Percentiles rank a stretch among this genome's conserved stretches.
Conservation (phyloP, 768 basidiomycete genomes). For the Plicaturopsis crispa region DNA sequence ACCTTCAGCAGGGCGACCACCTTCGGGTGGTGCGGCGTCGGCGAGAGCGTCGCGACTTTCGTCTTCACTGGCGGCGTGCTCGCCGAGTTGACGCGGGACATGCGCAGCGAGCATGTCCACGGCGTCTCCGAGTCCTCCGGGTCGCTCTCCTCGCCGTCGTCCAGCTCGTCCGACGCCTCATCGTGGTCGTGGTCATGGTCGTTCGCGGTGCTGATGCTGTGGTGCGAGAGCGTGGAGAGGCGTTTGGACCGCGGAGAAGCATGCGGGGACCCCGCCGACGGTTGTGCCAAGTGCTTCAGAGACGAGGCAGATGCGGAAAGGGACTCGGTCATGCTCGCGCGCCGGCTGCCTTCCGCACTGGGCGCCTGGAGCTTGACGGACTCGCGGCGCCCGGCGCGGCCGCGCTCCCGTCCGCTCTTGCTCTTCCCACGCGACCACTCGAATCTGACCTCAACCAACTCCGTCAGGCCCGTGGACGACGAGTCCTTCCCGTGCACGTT, state of each 20-base stretch:
- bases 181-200: constrained; percentile 18
- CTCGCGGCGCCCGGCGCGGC: constrained; percentile 2
- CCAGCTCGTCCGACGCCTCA: neutral
- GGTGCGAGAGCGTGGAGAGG: constrained; percentile 32
- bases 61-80: constrained; percentile 24
- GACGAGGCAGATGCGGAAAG: constrained; percentile 3
- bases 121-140: constrained; percentile 96
- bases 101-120: constrained; percentile 83
- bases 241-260: constrained; percentile 17
- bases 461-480: constrained; percentile 9
- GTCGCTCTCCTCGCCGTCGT: constrained; percentile 75
- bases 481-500: constrained; percentile 6
- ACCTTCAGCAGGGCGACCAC: constrained; percentile 88
- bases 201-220: constrained; percentile 26
- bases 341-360: constrained; percentile 4
- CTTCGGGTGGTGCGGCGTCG: constrained; percentile 94
- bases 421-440: constrained; percentile 65
- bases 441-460: constrained; percentile 62
- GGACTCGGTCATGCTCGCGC: constrained; percentile 11
- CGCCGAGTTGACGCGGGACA: constrained; percentile 34
- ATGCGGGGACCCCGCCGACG: neutral
- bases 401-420: constrained; percentile 7
- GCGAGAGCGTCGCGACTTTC: constrained; percentile 79
- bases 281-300: constrained; percentile 4
- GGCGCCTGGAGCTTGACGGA: neutral